Percentiles rank a stretch among this genome's conserved stretches.
These are phyloP conservation scores for Nannochloropsis granulata DNA, from an alignment of 108 stramenopile species.

Conservation along the genomic window DNA sequence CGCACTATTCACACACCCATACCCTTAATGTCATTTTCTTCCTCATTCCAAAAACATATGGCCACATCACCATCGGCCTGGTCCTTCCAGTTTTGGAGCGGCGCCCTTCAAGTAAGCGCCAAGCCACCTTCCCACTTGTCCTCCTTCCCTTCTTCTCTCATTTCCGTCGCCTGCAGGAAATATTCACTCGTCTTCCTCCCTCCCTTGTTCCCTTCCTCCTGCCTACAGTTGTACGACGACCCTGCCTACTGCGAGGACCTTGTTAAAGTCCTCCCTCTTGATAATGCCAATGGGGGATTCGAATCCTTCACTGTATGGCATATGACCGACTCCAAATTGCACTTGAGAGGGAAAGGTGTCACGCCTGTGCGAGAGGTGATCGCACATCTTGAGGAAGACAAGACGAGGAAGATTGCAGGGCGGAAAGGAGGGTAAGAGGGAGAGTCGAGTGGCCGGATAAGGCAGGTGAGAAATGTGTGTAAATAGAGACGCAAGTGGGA, in stretches of 20 bases:
- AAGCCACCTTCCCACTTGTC: not conserved
- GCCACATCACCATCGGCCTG: too few relatives aligned
- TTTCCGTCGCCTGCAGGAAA: too few relatives aligned
- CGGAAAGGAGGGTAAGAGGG: not conserved
- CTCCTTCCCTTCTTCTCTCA: too few relatives aligned
- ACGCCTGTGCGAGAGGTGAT: not conserved
- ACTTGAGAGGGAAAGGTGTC: not conserved
- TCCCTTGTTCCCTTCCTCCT: not conserved
- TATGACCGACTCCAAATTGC: not conserved
- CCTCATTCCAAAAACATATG: too few relatives aligned
- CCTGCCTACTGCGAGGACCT: not conserved
- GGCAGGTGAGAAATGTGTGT: not conserved
- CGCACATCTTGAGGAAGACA: not conserved
- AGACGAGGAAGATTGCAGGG: not conserved
- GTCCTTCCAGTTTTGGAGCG: not conserved
- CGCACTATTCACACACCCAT: too few relatives aligned
- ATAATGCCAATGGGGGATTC: not conserved
- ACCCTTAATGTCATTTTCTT: too few relatives aligned
- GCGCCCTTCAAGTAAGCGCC: not conserved
- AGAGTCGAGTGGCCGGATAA: not conserved
- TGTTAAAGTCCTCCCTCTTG: not conserved
- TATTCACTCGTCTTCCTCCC: too few relatives aligned
- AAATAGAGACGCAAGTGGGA: too few relatives aligned
- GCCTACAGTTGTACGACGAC: not conserved
- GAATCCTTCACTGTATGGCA: not conserved